Conservation (phyloP, 371 early-diverging fungal species). For the Syncephalastrum monosporum region DNA sequence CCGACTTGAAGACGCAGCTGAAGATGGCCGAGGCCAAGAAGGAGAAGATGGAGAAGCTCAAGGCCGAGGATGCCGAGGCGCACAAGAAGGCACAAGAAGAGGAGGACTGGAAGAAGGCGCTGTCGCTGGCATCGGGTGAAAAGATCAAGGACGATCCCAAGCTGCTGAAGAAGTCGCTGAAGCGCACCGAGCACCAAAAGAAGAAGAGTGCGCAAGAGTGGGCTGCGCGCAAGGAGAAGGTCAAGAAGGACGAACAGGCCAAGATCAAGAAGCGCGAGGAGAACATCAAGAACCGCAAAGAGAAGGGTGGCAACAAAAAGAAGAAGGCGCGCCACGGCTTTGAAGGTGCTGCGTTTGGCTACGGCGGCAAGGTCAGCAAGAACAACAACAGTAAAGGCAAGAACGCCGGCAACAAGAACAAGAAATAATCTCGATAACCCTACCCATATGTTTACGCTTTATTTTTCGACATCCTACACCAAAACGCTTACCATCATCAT, state of each 20-base stretch:
- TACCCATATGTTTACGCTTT: too few relatives aligned
- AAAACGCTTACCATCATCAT: too few relatives aligned
- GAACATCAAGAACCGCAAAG: conserved; percentile 72
- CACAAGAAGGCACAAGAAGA: conserved; percentile 64
- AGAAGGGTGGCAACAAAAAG: conserved; percentile 33
- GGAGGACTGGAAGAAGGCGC: conserved; percentile 78
- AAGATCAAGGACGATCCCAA: conserved; percentile 90
- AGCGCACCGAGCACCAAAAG: conserved; percentile 82
- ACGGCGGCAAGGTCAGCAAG: conserved; percentile 37
- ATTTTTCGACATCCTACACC: too few relatives aligned
- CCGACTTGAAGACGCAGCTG: conserved; percentile 73
- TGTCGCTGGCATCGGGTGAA: conserved; percentile 82
- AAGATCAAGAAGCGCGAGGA: conserved; percentile 70
- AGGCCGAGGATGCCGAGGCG: conserved; percentile 55
- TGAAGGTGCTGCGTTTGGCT: conserved; percentile 43
- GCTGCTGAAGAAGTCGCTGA: conserved; percentile 88
- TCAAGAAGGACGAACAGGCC: conserved; percentile 64
- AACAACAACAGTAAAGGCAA: conserved; percentile 22
- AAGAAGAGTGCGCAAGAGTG: conserved; percentile 80
- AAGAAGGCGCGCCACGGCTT: conserved; percentile 51
- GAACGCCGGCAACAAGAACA: not conserved
- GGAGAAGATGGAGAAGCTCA: conserved; percentile 74
- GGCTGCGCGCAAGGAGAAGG: conserved; percentile 73
- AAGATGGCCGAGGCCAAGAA: conserved; percentile 76
- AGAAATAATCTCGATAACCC: too few relatives aligned